Base-by-base conservation (phyloP, 2,329 filamentous ascomycete genomes). In the Rhexocercosporidium sp. region DNA sequence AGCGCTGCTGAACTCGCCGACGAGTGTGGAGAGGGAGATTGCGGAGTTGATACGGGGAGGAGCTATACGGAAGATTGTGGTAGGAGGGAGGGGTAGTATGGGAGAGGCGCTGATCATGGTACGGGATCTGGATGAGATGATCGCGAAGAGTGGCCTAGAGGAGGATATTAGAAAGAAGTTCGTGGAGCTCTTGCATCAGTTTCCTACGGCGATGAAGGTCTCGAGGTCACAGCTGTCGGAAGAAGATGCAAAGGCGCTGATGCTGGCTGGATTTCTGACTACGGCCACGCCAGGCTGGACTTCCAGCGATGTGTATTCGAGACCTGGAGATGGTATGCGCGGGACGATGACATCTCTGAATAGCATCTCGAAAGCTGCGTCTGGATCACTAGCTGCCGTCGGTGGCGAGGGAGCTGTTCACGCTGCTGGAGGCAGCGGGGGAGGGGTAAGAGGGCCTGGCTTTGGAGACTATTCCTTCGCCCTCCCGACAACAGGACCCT, bases 211-310 rank as follows among this genome's bases (percentile, higher is more conserved):
- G 0, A 73, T 82, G 22, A 81, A 80, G 2, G 75, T 86, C 16
- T 69, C 79, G 18, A 73, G 77, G 3, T 75, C 75, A 18, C 70
- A 74, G 3, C 78, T 91, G 65, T 75, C 78, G 2, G 75, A 77
- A 11, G 73, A 74, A 3, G 84, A 90, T 73, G 79, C 85, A 25
- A 84, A 88, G 54, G 81, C 83, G 61, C 82, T 94, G 0, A 85
- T 92, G 66, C 81, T 84, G 51, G 84, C 86, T 0, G 92, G 92
- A 2, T 92, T 93, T 73, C 78, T 94, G 1, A 92, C 90, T 1
- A 81, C 73, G 69, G 81, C 77, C 66, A 77, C 79, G 73, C 78
- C 77, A 66, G 71, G 71, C 69, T 78, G 67, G 74, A 78, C 72
- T 67, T 74, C 74, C 65, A 81, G 75, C 64, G 79, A 81, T 59